A percentile compares a stretch with the other conserved stretches of the same genome.
Evolutionary conservation across 495 filamentous ascomycete species (phyloP).

Genomic region (Penicillium steckii): DNA sequence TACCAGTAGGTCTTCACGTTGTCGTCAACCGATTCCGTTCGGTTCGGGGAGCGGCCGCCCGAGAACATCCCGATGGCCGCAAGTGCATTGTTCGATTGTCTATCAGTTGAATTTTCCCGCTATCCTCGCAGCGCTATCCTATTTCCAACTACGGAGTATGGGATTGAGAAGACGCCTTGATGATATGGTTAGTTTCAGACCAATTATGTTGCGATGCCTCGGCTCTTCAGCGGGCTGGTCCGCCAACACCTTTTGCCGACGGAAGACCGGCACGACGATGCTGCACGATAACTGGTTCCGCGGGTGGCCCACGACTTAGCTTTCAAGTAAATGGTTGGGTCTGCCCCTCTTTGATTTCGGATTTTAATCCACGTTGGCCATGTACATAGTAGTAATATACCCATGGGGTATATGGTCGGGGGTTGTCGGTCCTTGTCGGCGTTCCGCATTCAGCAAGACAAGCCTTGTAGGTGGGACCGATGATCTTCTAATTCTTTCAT

Average conservation of each 20-base stretch:
- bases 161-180: too few species aligned
- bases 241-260: conserved; percentile 20
- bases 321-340: not conserved
- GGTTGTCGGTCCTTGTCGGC: conserved; percentile 22
- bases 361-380: conserved; percentile 13
- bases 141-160: too few species aligned
- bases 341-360: conserved; percentile 2
- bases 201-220: not conserved
- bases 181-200: too few species aligned
- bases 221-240: not conserved
- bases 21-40: too few species aligned
- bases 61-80: too few species aligned
- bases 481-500: not conserved
- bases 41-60: too few species aligned
- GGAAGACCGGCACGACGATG: conserved; percentile 20
- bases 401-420: conserved; percentile 10
- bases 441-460: conserved; percentile 8
- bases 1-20: too few species aligned
- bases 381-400: not conserved
- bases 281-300: conserved; percentile 24
- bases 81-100: too few species aligned
- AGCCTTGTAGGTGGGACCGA: conserved; percentile 5
- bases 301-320: conserved; percentile 5
- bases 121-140: too few species aligned
- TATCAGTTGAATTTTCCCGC: too few species aligned